Evolutionary conservation across 2,329 filamentous ascomycete species (phyloP), one percentile per base, ranked within the genome.

Genomic region (Anisogramma anomala): DNA sequence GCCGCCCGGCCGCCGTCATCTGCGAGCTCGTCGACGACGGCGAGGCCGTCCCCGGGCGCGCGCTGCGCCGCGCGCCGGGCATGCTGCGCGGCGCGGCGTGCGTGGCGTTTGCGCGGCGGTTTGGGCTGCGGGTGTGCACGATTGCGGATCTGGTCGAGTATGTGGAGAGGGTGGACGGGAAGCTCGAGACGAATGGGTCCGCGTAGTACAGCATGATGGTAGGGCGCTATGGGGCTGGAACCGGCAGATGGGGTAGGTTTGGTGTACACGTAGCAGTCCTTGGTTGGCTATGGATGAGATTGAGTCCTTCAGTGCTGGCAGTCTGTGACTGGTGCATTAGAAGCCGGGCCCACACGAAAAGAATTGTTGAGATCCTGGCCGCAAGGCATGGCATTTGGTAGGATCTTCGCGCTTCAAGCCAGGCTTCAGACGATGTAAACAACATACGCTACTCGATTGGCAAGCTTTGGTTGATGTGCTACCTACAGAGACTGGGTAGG

Each of bases 81-180:
- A 98, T 98, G 91, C 80, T 96, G 78, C 68, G 87, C 51, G 77
- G 86, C 49, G 86, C 94, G 65, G 84, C 77, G 27, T 95, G 88
- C 64, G 68, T 98, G 56, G 74, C 70, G 37, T 98, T 98, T 71
- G 91, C 87, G 20, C 77, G 78, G 62, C 79, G 72, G 62, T 96
- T 83, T 79, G 87, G 87, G 4, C 68, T 98, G 52, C 91, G 83
- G 68, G 86, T 94, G 45, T 94, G 88, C 64, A 96, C 91, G 22
- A 96, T 98, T 64, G 87, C 89, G 58, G 87, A 89, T 62, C 62
- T 98, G 63, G 81, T 89, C 20, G 69, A 67, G 43, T 83, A 93
- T 59, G 66, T 94, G 44, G 82, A 91, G 61, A 79, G 77, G 67
- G 79, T 70, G 28, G 80, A 88, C 64, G 79, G 79, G 27, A 74